Base-by-base conservation (phyloP, 805 yeast species). In the Ogataea nonfermentans region DNA sequence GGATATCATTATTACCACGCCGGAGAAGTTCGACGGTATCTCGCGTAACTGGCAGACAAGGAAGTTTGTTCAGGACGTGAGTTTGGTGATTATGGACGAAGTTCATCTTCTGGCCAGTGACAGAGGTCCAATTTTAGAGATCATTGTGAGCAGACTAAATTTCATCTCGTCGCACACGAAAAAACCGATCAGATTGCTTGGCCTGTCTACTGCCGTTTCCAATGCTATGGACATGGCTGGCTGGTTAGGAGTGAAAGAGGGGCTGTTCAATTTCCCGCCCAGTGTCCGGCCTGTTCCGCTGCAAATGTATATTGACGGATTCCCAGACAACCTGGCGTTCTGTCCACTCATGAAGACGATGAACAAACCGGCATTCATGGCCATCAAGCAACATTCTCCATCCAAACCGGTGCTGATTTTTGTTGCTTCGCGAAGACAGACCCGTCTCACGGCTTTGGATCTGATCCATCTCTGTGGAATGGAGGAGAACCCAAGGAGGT, bases 311-410 rank as follows among this genome's bases (percentile, higher is more conserved):
- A 85, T 85, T 47, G 95, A 85, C 56, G 95, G 95, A 0, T 85
- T 81, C 52, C 90, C 89, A 1, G 93, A 84, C 48, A 81, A 83
- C 47, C 69, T 82, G 45, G 89, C 88, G 1, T 84, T 85, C 55
- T 80, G 89, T 52, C 88, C 91, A 1, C 67, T 86, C 54, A 85
- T 85, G 96, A 86, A 79, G 67, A 84, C 79, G 15, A 86, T 78
- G 93, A 88, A 81, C 70, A 88, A 74, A 53, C 96, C 97, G 1
- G 91, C 95, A 0, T 89, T 84, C 55, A 77, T 83, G 82, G 95
- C 96, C 0, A 89, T 89, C 47, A 86, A 88, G 56, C 88, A 86
- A 47, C 96, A 90, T 58, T 84, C 96, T 0, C 95, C 96, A 2
- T 67, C 67, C 13, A 81, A 89, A 57, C 95, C 96, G 0, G 91